These are phyloP conservation scores for Penicillium sp. DNA, from an alignment of 2,329 filamentous ascomycete genomes.

Conservation along the genomic window DNA sequence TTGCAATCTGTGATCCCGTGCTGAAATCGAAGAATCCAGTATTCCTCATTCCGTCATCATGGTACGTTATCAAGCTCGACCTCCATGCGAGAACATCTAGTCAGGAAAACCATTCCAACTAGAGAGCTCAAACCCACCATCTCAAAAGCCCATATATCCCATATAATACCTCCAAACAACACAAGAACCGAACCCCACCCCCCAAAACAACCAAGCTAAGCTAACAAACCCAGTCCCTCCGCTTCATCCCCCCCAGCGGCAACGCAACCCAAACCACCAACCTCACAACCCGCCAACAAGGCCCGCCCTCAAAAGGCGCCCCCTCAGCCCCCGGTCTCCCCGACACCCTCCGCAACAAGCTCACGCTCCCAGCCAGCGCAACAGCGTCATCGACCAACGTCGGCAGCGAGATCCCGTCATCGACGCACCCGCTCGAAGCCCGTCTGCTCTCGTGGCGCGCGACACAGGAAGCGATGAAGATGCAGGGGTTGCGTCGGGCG, in stretches of 20 bases:
- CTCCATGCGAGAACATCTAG: background rate
- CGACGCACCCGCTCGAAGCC: slow-evolving; percentile 83
- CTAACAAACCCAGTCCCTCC: slow-evolving; percentile 67
- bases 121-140: background rate
- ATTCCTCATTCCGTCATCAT: slow-evolving; percentile 24
- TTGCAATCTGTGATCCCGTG: background rate
- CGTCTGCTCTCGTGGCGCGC: slow-evolving; percentile 86
- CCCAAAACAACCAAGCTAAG: background rate
- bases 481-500: slow-evolving; percentile 78
- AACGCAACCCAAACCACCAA: slow-evolving; percentile 66
- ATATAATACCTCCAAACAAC: too few relatives aligned
- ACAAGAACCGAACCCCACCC: too few relatives aligned
- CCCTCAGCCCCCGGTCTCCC: slow-evolving; percentile 90
- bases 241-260: slow-evolving; percentile 70
- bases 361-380: slow-evolving; percentile 58
- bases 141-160: background rate
- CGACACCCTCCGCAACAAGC: slow-evolving; percentile 84
- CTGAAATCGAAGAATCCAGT: background rate
- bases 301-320: slow-evolving; percentile 62
- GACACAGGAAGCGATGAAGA: slow-evolving; percentile 82
- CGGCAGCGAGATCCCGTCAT: slow-evolving; percentile 48
- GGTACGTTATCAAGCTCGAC: slow-evolving; percentile 30
- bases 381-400: slow-evolving; percentile 44
- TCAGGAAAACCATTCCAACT: slow-evolving; percentile 8
- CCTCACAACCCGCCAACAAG: slow-evolving; percentile 54